Evolutionary conservation across 2,329 filamentous ascomycete genomes (phyloP), one percentile per base, ranked within the genome.

Genomic region (Cadophora luteo-olivacea): DNA sequence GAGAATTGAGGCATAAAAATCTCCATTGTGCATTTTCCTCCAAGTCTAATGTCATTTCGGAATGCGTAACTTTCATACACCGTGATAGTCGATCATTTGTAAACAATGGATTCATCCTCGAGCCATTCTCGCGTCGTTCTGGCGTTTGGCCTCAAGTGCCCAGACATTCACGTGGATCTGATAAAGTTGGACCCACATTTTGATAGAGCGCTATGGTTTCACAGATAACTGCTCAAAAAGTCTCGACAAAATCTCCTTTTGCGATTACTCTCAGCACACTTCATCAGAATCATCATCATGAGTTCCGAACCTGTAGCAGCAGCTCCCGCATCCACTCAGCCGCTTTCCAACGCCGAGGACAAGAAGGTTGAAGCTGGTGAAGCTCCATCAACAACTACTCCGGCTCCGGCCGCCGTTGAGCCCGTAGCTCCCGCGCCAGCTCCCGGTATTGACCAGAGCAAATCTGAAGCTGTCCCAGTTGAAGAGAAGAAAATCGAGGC

Each of bases 251-350:
- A 52, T 24, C 24, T 60, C 32, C 36, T 62, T 45, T 33, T 45
- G 9, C 49, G 48, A 64, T n/a, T 48, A 11, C 45, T 2, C 33
- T 54, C 49, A 52, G 6, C 32, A 54, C 11, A 16, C 48, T 32
- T 55, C 32, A 64, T 58, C 67, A 41, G 65, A 62, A 58, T 25
- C 51, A 70, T 66, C 62, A 68, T 57, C 24, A 68, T 74, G 70
- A 73, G 69, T 61, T 32, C 69, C 22, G 71, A 75, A 73, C 60
- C 70, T 68, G 69, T 63, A 69, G 41, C 70, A 61, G n/a, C 67
- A n/a, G 61, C 68, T 60, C 67, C 69, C 12, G 61, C 67, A 49
- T 38, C 72, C 54, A 65, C 65, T 5, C 55, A 70, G 25, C 67
- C 69, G 54, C 54, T 64, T 55, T 32, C 68, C 25, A 65, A n/a